Evolutionary conservation across 2,329 filamentous ascomycete species (phyloP).

Genomic region (Alternaria arborescens): DNA sequence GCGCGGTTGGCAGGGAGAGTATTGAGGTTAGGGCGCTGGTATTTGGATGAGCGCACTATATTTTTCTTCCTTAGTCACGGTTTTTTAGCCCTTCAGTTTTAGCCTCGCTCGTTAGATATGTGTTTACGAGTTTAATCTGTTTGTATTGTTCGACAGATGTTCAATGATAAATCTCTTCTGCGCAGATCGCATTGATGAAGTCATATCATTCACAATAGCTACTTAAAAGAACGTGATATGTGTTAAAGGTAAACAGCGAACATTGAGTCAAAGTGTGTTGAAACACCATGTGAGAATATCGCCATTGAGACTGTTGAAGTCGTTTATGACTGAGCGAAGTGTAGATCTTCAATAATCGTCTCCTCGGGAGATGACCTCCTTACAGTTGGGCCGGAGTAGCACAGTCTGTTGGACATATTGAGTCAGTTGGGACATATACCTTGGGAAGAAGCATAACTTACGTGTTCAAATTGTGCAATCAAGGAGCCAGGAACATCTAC

Average conservation of each 20-base stretch:
- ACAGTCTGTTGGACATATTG: constrained; percentile 37
- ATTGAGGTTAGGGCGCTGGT: constrained; percentile 89
- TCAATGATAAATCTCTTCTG: neutral
- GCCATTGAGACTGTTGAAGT: constrained; percentile 28
- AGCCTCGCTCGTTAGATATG: neutral
- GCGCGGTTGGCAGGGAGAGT: constrained; percentile 79
- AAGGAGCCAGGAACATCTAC: constrained; percentile 92
- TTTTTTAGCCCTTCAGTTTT: neutral
- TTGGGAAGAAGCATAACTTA: constrained; percentile 59
- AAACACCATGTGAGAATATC: constrained; percentile 5
- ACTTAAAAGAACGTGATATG: neutral
- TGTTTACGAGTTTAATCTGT: neutral
- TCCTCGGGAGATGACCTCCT: constrained; percentile 86
- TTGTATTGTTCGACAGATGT: neutral
- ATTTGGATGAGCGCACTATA: constrained; percentile 64
- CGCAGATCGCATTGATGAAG: neutral
- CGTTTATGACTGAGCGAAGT: neutral
- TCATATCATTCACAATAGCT: neutral
- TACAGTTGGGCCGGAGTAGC: constrained; percentile 61
- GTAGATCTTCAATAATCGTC: constrained; percentile 73
- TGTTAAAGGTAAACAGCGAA: neutral
- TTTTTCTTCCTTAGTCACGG: neutral
- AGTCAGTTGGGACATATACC: neutral
- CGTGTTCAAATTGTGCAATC: constrained; percentile 93
- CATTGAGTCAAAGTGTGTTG: constrained; percentile 9